Conservation (phyloP, 345 rosid species). For the Odontarrhena argentea region DNA sequence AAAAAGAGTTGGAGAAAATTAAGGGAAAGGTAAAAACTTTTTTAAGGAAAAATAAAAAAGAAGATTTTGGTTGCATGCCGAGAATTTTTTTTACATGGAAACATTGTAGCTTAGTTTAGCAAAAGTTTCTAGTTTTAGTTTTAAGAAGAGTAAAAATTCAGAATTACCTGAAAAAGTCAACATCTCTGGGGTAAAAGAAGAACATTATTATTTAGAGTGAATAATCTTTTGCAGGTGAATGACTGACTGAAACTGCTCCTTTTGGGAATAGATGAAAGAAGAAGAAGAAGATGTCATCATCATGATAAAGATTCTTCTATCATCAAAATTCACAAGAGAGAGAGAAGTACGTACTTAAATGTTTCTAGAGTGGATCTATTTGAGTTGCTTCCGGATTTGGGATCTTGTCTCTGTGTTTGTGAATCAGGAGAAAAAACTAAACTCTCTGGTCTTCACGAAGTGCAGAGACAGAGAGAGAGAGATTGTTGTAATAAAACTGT, state of each 20-base stretch:
- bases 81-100: constrained; percentile 23
- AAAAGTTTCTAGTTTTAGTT: constrained; percentile 14
- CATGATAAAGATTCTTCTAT: constrained; percentile 19
- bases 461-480: constrained; percentile 4
- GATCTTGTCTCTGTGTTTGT: constrained; percentile 27
- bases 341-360: constrained; percentile 25
- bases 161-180: constrained; percentile 40
- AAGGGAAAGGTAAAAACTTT: constrained; percentile 34
- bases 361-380: constrained; percentile 10
- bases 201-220: constrained; percentile 6
- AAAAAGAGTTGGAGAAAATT: constrained; percentile 34
- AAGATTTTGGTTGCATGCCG: constrained; percentile 29
- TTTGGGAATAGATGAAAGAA: constrained; percentile 22
- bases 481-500: constrained; percentile 24
- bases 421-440: constrained; percentile 34
- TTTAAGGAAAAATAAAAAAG: constrained; percentile 4
- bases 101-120: background rate
- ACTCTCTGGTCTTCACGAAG: constrained; percentile 39
- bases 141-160: background rate
- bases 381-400: constrained; percentile 36
- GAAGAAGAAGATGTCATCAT: constrained; percentile 14
- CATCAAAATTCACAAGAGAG: background rate
- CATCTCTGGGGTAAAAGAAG: constrained; percentile 2
- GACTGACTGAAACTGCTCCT: constrained; percentile 32
- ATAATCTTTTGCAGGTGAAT: constrained; percentile 21